These are phyloP conservation scores for Brasilioporus rufonigricans DNA, from an alignment of 768 basidiomycete genomes.

Conservation along the genomic window DNA sequence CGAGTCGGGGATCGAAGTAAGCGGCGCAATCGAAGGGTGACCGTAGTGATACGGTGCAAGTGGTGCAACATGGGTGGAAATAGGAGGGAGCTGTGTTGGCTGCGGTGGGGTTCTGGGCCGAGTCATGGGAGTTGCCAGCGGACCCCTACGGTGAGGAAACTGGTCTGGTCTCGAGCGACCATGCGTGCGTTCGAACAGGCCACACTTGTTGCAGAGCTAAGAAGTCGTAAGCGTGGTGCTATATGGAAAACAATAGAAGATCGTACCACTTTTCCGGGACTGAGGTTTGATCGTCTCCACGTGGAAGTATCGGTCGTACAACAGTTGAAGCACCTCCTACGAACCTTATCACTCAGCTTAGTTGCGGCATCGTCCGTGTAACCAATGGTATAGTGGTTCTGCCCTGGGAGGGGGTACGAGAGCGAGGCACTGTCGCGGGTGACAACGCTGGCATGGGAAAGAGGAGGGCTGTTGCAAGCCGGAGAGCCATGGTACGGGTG, in stretches of 20 bases:
- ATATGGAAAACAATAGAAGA: neutral
- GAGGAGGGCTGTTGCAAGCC: constrained; percentile 26
- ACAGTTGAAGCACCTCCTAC: constrained; percentile 80
- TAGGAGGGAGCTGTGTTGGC: constrained; percentile 42
- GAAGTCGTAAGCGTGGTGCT: constrained; percentile 2
- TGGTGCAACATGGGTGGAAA: constrained; percentile 38
- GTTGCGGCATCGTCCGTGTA: constrained; percentile 80
- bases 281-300: constrained; percentile 74
- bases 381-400: constrained; percentile 38
- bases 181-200: constrained; percentile 78
- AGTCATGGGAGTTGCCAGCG: constrained; percentile 49
- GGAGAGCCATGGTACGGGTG: constrained; percentile 31
- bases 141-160: constrained; percentile 77
- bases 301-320: constrained; percentile 83
- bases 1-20: constrained; percentile 36
- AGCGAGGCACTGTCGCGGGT: constrained; percentile 29
- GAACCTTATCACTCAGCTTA: constrained; percentile 73
- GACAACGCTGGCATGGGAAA: constrained; percentile 21
- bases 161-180: constrained; percentile 76
- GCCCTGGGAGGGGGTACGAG: constrained; percentile 38
- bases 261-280: constrained; percentile 73
- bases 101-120: constrained; percentile 53
- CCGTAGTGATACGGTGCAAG: constrained; percentile 49
- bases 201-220: constrained; percentile 63
- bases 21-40: constrained; percentile 52